Evolutionary conservation across 805 yeast genomes (phyloP), one percentile per base, ranked within the genome.

Genomic region (Lachancea meyersii): DNA sequence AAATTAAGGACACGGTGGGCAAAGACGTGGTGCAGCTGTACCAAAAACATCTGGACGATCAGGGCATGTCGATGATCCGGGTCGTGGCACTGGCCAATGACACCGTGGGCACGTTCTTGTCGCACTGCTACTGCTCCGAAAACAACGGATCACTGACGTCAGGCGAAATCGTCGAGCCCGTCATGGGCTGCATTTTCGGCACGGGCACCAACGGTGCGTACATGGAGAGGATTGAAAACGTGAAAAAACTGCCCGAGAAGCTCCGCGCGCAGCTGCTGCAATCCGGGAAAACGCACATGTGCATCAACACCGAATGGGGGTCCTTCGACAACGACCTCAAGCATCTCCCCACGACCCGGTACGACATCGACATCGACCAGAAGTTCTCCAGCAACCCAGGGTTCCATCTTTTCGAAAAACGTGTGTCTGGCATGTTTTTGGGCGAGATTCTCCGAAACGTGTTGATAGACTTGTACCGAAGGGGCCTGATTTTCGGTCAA

Each of bases 121-220:
- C 96, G 8, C 80, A 96, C 55, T 82, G 96, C 21, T 91, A 91
- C 66, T 70, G 86, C 4, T 77, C 86, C 27, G 59, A 55, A 10
- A 48, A 55, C 21, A 69, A 75, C 40, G 68, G 66, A 13, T 61
- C 69, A 38, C 72, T 79, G 30, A 63, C 73, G 17, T 41, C 60
- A 2, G 74, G 80, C 47, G 75, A 81, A 39, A 79, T 78, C 46
- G 79, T 93, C 37, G 80, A 79, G 44, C 86, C 97, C 8, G 75
- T 84, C 7, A 71, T 89, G 51, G 97, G 98, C 38, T 80, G 89
- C 48, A 91, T 91, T 49, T 86, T 89, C 57, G 98, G 98, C 51
- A 93, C 98, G 2, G 98, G 98, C 60, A 91, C 97, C 22, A 91
- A 91, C 64, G 97, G 97, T 48, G 96, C 96, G 13, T 91, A 93